Evolutionary conservation across 2,329 filamentous ascomycete genomes (phyloP).

Genomic region (Aquanectria penicillioides): DNA sequence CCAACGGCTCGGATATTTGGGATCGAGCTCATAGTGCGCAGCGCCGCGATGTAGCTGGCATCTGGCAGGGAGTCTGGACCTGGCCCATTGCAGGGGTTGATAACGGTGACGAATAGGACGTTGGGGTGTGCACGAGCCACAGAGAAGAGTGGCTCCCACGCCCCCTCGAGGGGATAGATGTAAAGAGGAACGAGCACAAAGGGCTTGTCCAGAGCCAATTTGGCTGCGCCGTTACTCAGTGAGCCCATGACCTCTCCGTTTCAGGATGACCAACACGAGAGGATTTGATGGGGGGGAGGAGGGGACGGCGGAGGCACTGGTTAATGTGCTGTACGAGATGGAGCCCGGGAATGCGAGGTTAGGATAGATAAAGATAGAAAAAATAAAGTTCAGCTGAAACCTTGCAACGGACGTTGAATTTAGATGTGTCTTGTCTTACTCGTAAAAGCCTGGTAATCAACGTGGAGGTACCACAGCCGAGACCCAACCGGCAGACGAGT

Average conservation of each 20-base stretch:
- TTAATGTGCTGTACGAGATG: no score
- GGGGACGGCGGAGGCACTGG: no score
- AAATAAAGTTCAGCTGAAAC: no score
- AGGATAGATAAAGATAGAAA: no score
- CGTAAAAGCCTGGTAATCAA: no score
- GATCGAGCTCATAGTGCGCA: conserved; percentile 11
- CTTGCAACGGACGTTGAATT: no score
- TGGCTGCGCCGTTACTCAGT: neutral
- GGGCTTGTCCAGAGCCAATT: conserved; percentile 8
- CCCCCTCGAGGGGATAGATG: conserved; percentile 24
- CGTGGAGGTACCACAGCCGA: no score
- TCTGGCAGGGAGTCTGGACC: conserved; percentile 23
- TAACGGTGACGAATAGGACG: conserved; percentile 24
- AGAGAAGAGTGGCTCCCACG: conserved; percentile 26
- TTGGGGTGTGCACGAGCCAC: conserved; percentile 16
- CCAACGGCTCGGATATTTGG: conserved; percentile 21
- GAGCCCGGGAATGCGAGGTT: no score
- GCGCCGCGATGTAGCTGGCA: conserved; percentile 19
- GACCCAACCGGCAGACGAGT: no score
- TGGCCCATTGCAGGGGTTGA: conserved; percentile 26
- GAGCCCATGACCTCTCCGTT: conserved; percentile 9
- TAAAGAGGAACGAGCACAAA: conserved; percentile 26
- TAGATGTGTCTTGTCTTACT: no score
- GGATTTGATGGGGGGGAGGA: no score
- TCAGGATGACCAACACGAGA: neutral